Conservation (phyloP, 768 basidiomycete species). For the Amanita brunnescens region DNA sequence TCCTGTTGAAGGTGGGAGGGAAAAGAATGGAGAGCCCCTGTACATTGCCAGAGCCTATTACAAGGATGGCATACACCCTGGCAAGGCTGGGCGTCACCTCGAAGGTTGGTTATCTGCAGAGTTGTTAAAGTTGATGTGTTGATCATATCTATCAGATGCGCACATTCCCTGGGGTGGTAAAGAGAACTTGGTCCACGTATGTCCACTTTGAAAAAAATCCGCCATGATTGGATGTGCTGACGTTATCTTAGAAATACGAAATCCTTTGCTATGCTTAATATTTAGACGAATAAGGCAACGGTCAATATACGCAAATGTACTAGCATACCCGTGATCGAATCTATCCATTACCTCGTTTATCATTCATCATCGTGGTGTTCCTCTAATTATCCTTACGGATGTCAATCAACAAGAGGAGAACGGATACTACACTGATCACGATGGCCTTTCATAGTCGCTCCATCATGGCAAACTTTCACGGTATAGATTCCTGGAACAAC, state of each 20-base stretch:
- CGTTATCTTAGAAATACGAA: constrained; percentile 22
- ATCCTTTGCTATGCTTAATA: constrained; percentile 26
- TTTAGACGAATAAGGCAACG: constrained; percentile 2
- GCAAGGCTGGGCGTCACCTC: constrained; percentile 50
- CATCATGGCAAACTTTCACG: constrained; percentile 29
- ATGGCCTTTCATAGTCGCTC: constrained; percentile 32
- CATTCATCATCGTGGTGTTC: not conserved
- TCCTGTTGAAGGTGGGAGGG: constrained; percentile 64
- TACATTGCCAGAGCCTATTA: constrained; percentile 54
- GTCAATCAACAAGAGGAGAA: constrained; percentile 39
- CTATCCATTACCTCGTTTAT: not conserved
- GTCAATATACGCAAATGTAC: not conserved
- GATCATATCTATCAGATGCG: constrained; percentile 26
- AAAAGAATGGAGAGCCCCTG: constrained; percentile 49
- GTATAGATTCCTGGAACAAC: constrained; percentile 20
- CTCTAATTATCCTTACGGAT: constrained; percentile 28
- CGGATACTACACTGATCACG: constrained; percentile 31
- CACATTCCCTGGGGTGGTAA: constrained; percentile 45
- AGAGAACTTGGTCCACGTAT: constrained; percentile 45
- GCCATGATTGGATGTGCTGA: not conserved
- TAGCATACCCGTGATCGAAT: not conserved
- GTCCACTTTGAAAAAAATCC: constrained; percentile 6
- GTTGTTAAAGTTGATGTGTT: not conserved
- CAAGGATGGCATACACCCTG: constrained; percentile 46
- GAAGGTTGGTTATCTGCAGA: constrained; percentile 29